These are phyloP conservation scores for Scutellaria barbata DNA, from an alignment of 257 asterid species.

Conservation along the genomic window DNA sequence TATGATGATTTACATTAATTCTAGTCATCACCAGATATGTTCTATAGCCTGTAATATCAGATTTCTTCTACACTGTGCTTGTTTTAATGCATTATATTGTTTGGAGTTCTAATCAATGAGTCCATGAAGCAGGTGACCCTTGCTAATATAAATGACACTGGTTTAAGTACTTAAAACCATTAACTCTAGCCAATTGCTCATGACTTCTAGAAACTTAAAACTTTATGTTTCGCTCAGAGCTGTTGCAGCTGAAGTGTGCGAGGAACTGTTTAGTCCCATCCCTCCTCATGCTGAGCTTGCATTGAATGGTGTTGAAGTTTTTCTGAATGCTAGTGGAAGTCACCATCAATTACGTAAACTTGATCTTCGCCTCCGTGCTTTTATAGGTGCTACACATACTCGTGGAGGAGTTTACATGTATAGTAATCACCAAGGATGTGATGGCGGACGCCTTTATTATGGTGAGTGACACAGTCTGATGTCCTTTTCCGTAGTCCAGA, in stretches of 20 bases:
- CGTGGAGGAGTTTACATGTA: slow-evolving; percentile 99
- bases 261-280: slow-evolving; percentile 88
- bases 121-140: slow-evolving; percentile 15
- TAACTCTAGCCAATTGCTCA: slow-evolving; percentile 2
- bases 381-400: slow-evolving; percentile 90
- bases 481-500: slow-evolving; percentile 14
- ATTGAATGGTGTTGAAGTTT: slow-evolving; percentile 92
- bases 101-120: not conserved
- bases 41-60: slow-evolving; percentile 2
- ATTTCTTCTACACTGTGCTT: slow-evolving; percentile 9
- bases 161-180: slow-evolving; percentile 5
- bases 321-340: slow-evolving; percentile 97
- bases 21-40: slow-evolving; percentile 1
- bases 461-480: slow-evolving; percentile 53
- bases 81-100: slow-evolving; percentile 30
- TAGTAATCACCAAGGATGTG: slow-evolving; percentile 97
- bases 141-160: not conserved
- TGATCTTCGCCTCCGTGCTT: slow-evolving; percentile 85
- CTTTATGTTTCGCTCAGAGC: slow-evolving; percentile 59
- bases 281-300: slow-evolving; percentile 97
- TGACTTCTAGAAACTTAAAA: slow-evolving; percentile 29
- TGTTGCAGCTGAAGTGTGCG: slow-evolving; percentile 97
- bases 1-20: not conserved
- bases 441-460: slow-evolving; percentile 93
- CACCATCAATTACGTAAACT: slow-evolving; percentile 94